These are phyloP conservation scores for Chytriomyces confervae DNA, from an alignment of 192 early-diverging fungal genomes.

Conservation along the genomic window DNA sequence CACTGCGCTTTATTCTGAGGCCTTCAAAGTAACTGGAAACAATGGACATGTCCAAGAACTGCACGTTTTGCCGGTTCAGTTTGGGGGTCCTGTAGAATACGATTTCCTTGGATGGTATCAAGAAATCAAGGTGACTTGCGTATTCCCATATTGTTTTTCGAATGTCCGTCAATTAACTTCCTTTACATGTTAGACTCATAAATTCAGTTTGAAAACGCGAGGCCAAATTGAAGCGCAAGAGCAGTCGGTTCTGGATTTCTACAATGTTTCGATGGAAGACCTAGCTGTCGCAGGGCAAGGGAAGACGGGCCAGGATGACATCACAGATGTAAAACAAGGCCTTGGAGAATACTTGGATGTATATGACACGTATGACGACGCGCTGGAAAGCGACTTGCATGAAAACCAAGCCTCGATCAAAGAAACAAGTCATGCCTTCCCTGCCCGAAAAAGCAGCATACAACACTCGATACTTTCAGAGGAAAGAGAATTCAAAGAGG, in stretches of 20 bases:
- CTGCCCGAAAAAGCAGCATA: background rate
- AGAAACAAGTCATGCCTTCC: background rate
- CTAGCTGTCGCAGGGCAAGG: background rate
- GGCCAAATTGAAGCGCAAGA: background rate
- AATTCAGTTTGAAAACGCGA: background rate
- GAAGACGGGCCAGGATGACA: too few relatives aligned
- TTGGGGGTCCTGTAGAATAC: background rate
- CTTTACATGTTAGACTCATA: background rate
- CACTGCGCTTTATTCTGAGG: background rate
- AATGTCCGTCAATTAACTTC: too few relatives aligned
- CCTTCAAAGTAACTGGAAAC: background rate
- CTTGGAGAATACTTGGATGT: too few relatives aligned
- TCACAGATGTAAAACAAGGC: too few relatives aligned
- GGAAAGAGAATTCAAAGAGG: background rate
- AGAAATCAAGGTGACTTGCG: background rate
- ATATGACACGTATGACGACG: too few relatives aligned
- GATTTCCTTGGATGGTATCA: background rate
- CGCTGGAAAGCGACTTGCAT: too few relatives aligned
- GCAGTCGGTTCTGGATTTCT: background rate
- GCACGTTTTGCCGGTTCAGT: background rate
- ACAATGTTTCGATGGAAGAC: background rate
- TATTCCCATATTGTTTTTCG: background rate
- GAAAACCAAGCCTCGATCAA: too few relatives aligned
- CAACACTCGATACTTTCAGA: background rate
- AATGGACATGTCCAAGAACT: too few relatives aligned